phyloP scores from a whole-genome alignment of 164 flowering plant species.

The Sextonia rubra region DNA sequence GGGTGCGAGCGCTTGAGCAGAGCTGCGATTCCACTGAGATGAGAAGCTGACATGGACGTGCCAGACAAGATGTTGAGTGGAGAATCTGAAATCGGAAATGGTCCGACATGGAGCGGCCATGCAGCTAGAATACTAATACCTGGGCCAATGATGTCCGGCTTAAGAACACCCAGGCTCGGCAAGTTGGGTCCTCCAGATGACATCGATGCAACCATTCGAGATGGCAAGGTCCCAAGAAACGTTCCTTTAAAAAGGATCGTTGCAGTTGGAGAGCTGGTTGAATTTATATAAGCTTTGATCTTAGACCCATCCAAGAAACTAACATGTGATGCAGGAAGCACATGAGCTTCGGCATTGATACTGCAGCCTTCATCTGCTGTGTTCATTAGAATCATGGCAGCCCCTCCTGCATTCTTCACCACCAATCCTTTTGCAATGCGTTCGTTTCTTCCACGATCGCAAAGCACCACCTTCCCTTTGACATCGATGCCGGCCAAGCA shows the following conservation, averaged over 20 bases:
- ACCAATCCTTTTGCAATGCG: conserved; percentile 22
- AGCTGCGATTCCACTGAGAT: conserved; percentile 49
- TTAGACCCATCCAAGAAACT: conserved; percentile 24
- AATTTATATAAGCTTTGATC: conserved; percentile 40
- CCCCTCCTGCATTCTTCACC: conserved; percentile 41
- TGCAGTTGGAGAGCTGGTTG: conserved; percentile 34
- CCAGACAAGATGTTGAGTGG: conserved; percentile 4
- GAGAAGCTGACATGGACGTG: conserved; percentile 6
- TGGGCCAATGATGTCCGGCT: conserved; percentile 61
- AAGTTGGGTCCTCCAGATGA: conserved; percentile 5
- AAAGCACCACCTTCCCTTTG: conserved; percentile 33
- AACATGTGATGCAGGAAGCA: conserved; percentile 40
- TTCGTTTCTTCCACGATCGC: conserved; percentile 17
- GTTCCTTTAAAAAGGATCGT: conserved; percentile 40
- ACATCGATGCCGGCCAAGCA: conserved; percentile 16
- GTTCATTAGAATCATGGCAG: conserved; percentile 16
- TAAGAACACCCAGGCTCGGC: conserved; percentile 33
- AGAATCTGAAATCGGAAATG: background rate
- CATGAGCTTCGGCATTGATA: conserved; percentile 29
- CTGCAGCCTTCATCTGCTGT: conserved; percentile 20
- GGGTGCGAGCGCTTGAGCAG: conserved; percentile 45
- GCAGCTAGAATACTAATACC: conserved; percentile 3
- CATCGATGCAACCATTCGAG: background rate
- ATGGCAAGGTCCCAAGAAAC: conserved; percentile 16
- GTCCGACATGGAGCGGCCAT: conserved; percentile 4